Evolutionary conservation across 2,329 filamentous ascomycete genomes (phyloP).

Genomic region (Alternaria tenuissima): DNA sequence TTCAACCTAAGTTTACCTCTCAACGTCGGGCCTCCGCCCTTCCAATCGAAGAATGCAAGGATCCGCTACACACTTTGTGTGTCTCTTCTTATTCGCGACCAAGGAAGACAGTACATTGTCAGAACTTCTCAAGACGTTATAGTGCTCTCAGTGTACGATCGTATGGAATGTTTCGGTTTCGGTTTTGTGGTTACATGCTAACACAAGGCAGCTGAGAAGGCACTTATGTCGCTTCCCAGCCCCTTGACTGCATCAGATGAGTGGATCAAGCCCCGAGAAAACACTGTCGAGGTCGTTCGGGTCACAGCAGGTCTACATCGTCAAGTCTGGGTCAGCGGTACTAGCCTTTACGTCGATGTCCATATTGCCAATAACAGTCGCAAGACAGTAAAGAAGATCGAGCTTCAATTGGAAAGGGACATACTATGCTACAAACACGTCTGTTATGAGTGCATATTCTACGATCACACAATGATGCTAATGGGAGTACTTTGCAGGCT

Average conservation of each 20-base stretch:
- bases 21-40: slow-evolving; percentile 63
- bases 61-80: slow-evolving; percentile 61
- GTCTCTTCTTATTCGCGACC: slow-evolving; percentile 58
- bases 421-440: slow-evolving; percentile 62
- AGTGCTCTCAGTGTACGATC: slow-evolving; percentile 64
- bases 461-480: slow-evolving; percentile 19
- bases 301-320: slow-evolving; percentile 63
- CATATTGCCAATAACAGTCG: slow-evolving; percentile 61
- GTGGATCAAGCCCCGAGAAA: slow-evolving; percentile 52
- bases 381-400: slow-evolving; percentile 60
- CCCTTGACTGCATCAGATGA: slow-evolving; percentile 61
- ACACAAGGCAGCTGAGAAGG: slow-evolving; percentile 57
- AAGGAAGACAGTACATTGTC: slow-evolving; percentile 59
- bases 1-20: slow-evolving; percentile 63
- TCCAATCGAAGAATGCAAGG: slow-evolving; percentile 60
- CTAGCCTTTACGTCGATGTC: slow-evolving; percentile 63
- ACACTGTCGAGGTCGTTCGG: slow-evolving; percentile 54
- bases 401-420: slow-evolving; percentile 61
- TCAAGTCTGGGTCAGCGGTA: slow-evolving; percentile 67
- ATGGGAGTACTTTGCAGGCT: slow-evolving; percentile 45
- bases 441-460: slow-evolving; percentile 21
- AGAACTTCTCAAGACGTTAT: slow-evolving; percentile 60
- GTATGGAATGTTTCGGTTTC: slow-evolving; percentile 39
- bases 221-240: slow-evolving; percentile 61
- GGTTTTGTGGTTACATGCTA: neutral